phyloP scores from a whole-genome alignment of 768 basidiomycete species.

The Serendipita vermifera region DNA sequence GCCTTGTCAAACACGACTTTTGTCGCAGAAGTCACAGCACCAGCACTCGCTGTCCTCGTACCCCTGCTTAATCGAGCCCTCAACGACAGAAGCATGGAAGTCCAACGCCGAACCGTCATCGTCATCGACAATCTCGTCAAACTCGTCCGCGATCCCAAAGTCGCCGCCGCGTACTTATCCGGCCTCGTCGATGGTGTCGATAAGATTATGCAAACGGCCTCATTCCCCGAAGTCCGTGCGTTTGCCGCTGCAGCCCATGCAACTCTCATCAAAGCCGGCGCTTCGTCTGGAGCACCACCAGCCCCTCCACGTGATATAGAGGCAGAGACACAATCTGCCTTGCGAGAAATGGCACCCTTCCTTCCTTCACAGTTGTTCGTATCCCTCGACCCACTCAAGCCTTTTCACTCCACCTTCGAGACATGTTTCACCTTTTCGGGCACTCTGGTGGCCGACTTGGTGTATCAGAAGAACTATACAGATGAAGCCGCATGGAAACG shows the following conservation, averaged over 20 bases:
- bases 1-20: constrained; percentile 89
- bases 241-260: constrained; percentile 74
- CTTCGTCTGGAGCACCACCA: constrained; percentile 58
- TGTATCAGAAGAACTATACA: constrained; percentile 39
- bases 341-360: constrained; percentile 44
- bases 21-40: constrained; percentile 91
- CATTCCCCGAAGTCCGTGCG: constrained; percentile 95
- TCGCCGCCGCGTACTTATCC: constrained; percentile 81
- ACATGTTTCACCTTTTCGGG: constrained; percentile 58
- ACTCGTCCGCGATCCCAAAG: constrained; percentile 79
- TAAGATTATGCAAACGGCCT: constrained; percentile 78
- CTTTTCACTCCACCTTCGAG: constrained; percentile 45
- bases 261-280: constrained; percentile 72
- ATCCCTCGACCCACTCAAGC: constrained; percentile 30
- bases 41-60: constrained; percentile 91
- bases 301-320: constrained; percentile 57
- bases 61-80: constrained; percentile 82
- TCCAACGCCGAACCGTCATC: constrained; percentile 85
- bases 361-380: constrained; percentile 39
- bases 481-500: constrained; percentile 51
- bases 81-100: constrained; percentile 93
- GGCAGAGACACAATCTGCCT: constrained; percentile 44
- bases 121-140: constrained; percentile 96
- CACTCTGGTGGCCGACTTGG: constrained; percentile 63
- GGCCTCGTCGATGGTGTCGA: constrained; percentile 81